A percentile compares a stretch with the other conserved stretches of the same genome.
Evolutionary conservation across 805 yeast genomes (phyloP).

Genomic region (Priceomyces carsonii): DNA sequence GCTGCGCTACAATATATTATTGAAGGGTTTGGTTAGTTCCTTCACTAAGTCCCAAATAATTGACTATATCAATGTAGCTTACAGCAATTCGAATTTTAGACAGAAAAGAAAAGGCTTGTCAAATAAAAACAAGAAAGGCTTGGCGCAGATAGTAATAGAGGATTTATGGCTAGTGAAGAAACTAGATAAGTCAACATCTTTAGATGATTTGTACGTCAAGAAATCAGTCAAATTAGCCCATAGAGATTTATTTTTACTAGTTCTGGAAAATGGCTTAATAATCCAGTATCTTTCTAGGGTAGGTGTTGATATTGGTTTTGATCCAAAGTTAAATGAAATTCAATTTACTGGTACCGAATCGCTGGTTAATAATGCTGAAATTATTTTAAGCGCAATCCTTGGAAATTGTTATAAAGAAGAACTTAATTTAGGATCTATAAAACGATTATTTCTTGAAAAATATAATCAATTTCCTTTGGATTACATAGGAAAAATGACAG

Average conservation of each 20-base stretch:
- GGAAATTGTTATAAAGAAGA: conserved; percentile 24
- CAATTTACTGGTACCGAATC: conserved; percentile 39
- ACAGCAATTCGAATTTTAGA: neutral
- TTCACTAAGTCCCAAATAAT: conserved; percentile 15
- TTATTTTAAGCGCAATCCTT: conserved; percentile 35
- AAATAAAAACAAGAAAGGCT: conserved; percentile 12
- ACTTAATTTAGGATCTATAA: conserved; percentile 32
- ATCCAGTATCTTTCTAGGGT: conserved; percentile 40
- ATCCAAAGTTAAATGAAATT: conserved; percentile 24
- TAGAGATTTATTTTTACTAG: conserved; percentile 41
- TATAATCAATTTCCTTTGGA: conserved; percentile 24
- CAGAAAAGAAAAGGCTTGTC: conserved; percentile 5
- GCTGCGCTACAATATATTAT: conserved; percentile 9
- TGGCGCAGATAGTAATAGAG: conserved; percentile 28
- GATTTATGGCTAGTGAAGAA: conserved; percentile 34
- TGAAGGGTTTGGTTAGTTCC: conserved; percentile 8
- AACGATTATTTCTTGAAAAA: conserved; percentile 27
- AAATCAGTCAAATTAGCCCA: conserved; percentile 31
- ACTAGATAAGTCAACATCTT: conserved; percentile 20
- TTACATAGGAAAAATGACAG: conserved; percentile 30
- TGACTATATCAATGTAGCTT: conserved; percentile 9
- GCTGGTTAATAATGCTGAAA: conserved; percentile 45
- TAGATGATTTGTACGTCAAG: conserved; percentile 32
- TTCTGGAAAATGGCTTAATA: conserved; percentile 38
- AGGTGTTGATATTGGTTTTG: conserved; percentile 41